Percentiles rank a stretch among this genome's conserved stretches.
These are phyloP conservation scores for Mycena polygramma DNA, from an alignment of 768 basidiomycete genomes.

Conservation along the genomic window DNA sequence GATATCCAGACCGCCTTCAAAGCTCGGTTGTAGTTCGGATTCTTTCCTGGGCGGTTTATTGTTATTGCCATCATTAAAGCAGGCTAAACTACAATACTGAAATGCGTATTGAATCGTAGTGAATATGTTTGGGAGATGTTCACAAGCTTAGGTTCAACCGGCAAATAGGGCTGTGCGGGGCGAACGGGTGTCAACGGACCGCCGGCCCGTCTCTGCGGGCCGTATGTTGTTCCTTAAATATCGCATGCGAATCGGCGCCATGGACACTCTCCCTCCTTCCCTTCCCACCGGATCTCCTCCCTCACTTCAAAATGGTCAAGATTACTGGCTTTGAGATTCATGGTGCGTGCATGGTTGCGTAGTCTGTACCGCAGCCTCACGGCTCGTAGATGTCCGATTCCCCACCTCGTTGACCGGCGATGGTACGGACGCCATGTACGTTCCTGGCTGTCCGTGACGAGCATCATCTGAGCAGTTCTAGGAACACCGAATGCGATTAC, in stretches of 20 bases:
- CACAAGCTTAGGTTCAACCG: neutral
- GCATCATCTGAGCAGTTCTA: constrained; percentile 43
- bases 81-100: too few relatives aligned
- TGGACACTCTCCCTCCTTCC: neutral
- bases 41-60: neutral
- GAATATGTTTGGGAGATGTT: too few relatives aligned
- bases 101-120: too few relatives aligned
- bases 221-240: neutral
- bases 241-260: neutral
- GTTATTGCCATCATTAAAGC: too few relatives aligned
- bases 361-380: neutral
- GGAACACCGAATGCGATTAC: constrained; percentile 97
- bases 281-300: neutral
- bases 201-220: neutral
- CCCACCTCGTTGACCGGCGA: constrained; percentile 93
- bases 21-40: constrained; percentile 16
- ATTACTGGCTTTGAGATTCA: constrained; percentile 72
- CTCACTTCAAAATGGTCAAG: constrained; percentile 46
- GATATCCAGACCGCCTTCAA: constrained; percentile 13
- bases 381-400: constrained; percentile 83
- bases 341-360: constrained; percentile 51
- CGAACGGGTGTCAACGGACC: neutral
- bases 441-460: neutral
- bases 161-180: constrained; percentile 3
- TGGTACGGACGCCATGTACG: constrained; percentile 92